Evolutionary conservation across 2,329 filamentous ascomycete genomes (phyloP), one percentile per base, ranked within the genome.

Genomic region (Claviceps cyperi): DNA sequence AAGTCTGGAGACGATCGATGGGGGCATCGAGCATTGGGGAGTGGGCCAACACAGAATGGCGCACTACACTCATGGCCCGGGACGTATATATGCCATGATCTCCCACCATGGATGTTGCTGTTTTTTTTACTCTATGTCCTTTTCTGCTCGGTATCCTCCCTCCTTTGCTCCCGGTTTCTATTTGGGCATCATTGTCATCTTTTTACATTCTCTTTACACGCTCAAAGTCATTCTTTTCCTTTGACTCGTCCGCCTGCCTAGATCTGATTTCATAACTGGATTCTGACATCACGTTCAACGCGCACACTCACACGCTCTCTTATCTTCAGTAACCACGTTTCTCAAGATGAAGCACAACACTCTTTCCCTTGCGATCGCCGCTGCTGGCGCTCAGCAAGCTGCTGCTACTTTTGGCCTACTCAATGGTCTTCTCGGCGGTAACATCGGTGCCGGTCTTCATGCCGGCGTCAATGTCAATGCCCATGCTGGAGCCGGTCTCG

Each of bases 171-270:
- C 55, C 57, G 54, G 58, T 54, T 60, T 59, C 57, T 54, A 54
- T 59, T 57, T 43, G 47, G 53, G 39, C n/a, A 24, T 15, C 21
- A 28, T 43, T 24, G 28, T 24, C 22, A 36, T 37, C 46, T 43
- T 43, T 32, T 14, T 4, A 28, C 28, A 7, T 24, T 38, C 17
- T 24, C 17, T 17, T 5, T 6, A 4, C 24, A 11, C n/a, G 58
- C 65, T 65, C 70, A 75, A 47, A 73, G 70, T 71, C 75, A 76
- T 72, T 78, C 75, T 72, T 70, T 78, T 69, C 65, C 72, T 76
- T 76, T 72, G 65, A 58, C 58, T 54, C 56, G n/a, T 15, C 7
- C 50, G 50, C 36, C 55, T 50, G 50, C 36, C 56, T 54, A 56
- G 58, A 58, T 57, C 59, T 59, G 50, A 53, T 51, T 64, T 64